Conservation (phyloP, 352 stramenopile genomes). For the Phytopythium oedochilum region DNA sequence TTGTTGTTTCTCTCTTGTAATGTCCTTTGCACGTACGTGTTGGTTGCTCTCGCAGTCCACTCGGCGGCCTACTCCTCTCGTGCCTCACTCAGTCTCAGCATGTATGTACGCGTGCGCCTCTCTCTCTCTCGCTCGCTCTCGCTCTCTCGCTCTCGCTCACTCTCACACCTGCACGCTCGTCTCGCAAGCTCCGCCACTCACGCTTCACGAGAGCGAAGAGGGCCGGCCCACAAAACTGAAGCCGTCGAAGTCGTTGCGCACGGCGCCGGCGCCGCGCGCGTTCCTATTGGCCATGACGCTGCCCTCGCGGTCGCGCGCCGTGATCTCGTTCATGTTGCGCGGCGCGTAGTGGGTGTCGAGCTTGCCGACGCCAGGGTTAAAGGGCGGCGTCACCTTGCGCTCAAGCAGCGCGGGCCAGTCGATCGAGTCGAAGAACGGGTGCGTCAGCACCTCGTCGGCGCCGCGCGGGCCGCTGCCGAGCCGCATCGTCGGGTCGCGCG, state of each 20-base stretch:
- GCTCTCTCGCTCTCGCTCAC: neutral
- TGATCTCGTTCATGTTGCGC: conserved; percentile 88
- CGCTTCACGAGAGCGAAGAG: conserved; percentile 60
- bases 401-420: conserved; percentile 87
- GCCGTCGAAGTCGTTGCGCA: conserved; percentile 84
- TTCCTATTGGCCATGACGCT: conserved; percentile 66
- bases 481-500: conserved; percentile 92
- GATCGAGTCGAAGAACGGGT: conserved; percentile 92
- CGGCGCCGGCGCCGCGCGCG: conserved; percentile 10
- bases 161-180: neutral
- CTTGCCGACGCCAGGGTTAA: conserved; percentile 87
- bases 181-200: no score
- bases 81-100: no score
- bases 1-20: no score
- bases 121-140: neutral
- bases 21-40: no score
- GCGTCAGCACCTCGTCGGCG: conserved; percentile 87
- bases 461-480: conserved; percentile 91
- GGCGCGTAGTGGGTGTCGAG: conserved; percentile 84
- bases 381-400: conserved; percentile 77
- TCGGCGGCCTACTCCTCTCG: no score
- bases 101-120: no score
- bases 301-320: conserved; percentile 70
- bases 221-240: conserved; percentile 89
- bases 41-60: no score